Base-by-base conservation (phyloP, 257 asterid genomes). In the Petrea volubilis region DNA sequence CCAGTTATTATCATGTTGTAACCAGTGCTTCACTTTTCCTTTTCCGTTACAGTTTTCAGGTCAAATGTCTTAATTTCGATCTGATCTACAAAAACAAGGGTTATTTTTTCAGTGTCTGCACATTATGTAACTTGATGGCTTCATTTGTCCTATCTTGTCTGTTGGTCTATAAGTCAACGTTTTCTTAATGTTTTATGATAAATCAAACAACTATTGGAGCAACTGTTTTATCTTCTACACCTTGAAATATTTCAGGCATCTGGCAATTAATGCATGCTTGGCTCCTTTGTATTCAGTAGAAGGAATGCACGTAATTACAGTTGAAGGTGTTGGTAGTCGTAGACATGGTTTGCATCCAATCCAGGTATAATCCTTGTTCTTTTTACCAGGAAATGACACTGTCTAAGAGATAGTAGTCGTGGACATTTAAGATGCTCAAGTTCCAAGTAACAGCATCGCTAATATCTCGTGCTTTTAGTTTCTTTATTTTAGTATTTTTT, bases 221-320 rank as follows among this genome's bases (percentile, higher is more conserved):
- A 31, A 46, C 49, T 70, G 25, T 64, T 61, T 58, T 33, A 62
- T 66, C 28, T 52, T 47, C 47, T 47, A 29, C 72, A 9, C 52
- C 56, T 64, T 46, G 23, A 31, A 44, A 57, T 49, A n/a, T 72
- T 77, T 36, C 81, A 94, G 99, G 95, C 97, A 94, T 83, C 82
- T 65, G 20, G 90, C 99, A 18, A 51, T 94, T 44, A 94, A 94
- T 64, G 99, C 98, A 23, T 94, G 99, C 84, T 85, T 94, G 92
- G 95, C 99, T 82, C 99, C 99, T 70, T 77, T 94, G 21, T 89
- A 91, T 86, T 89, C 99, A 9, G 88, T 94, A 25, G 99, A 94
- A 88, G 97, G 97, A 83, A 91, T 89, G 97, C 99, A 94, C 65
- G 91, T 91, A 61, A 86, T 94, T 74, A 94, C 99, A 17, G 96